A percentile compares a stretch with the other conserved stretches of the same genome.
phyloP scores from a whole-genome alignment of 2,329 filamentous ascomycete genomes.

The Curvularia lunata region DNA sequence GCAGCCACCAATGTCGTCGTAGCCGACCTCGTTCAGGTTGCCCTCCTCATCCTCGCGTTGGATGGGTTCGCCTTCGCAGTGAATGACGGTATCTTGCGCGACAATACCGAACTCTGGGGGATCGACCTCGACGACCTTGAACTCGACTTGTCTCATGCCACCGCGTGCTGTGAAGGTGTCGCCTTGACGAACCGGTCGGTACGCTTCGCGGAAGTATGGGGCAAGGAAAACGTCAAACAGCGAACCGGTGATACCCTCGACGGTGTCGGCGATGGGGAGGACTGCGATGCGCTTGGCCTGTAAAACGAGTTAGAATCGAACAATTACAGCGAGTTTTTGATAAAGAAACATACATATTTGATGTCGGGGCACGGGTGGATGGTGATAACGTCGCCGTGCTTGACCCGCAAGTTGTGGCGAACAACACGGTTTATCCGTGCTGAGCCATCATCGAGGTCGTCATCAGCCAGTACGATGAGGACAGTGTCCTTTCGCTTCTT shows the following conservation, averaged over 20 bases:
- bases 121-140: constrained; percentile 99
- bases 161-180: constrained; percentile 97
- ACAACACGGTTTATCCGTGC: constrained; percentile 98
- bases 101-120: constrained; percentile 98
- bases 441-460: constrained; percentile 96
- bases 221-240: constrained; percentile 99
- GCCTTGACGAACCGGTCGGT: constrained; percentile 94
- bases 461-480: constrained; percentile 94
- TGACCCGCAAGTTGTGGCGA: constrained; percentile 96
- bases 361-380: constrained; percentile 98
- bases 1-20: constrained; percentile 99
- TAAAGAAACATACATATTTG: constrained; percentile 83
- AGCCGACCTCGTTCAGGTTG: constrained; percentile 98
- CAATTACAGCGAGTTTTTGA: neutral
- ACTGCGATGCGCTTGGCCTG: constrained; percentile 99
- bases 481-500: constrained; percentile 99
- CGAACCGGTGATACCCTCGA: constrained; percentile 96
- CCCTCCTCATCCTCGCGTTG: constrained; percentile 99
- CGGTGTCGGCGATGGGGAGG: constrained; percentile 95
- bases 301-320: constrained; percentile 28
- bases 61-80: constrained; percentile 96
- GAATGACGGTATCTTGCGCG: constrained; percentile 97
- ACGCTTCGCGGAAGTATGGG: constrained; percentile 99
- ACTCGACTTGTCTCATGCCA: constrained; percentile 98
- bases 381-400: constrained; percentile 97